Base-by-base conservation (phyloP, 2,329 filamentous ascomycete genomes). In the Penicillium concentricum region DNA sequence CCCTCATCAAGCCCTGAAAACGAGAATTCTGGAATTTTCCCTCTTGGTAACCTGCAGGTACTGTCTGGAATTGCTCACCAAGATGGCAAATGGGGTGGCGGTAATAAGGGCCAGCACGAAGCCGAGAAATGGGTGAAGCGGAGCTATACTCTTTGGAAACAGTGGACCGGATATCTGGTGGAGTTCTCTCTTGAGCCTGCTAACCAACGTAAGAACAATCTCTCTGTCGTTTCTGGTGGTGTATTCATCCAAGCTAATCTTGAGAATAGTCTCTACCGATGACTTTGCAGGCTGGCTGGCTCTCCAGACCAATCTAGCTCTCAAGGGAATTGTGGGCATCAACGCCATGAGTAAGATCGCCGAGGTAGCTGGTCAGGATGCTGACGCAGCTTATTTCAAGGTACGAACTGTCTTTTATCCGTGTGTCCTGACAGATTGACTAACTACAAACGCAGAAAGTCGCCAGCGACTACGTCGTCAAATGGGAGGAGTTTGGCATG, bases 271-370 rank as follows among this genome's bases (percentile, higher is more conserved):
- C 16, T 91, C 87, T 20, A 94, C 90, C 1, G 90, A 94, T 67
- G 90, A 94, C 69, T 94, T 93, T 71, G 90, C 90, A 2, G 90
- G 90, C 39, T 87, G 87, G 72, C 79, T 92, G 20, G 83, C 87
- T 5, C 86, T 92, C 61, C 90, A 93, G 72, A 92, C 89, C 2
- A 92, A 94, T 67, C 79, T 94, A 22, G 90, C 90, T 0, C 79
- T 94, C 59, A 94, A 94, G 74, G 90, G 90, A 42, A 92, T 93
- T 63, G 85, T 94, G 54, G 90, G 89, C 22, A 88, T 93, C 71
- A 85, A 87, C 69, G 89, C 89, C 24, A 92, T 92, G 86, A 85
- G 85, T 62, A 83, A 87, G 62, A 81, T 94, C 24, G 83, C 90
- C 1, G 78, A 81, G 24, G 72, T 87, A 3, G 82, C 86, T 12